Evolutionary conservation across 1,284 basidiomycete genomes (phyloP).

Genomic region (Ustilago lituana): DNA sequence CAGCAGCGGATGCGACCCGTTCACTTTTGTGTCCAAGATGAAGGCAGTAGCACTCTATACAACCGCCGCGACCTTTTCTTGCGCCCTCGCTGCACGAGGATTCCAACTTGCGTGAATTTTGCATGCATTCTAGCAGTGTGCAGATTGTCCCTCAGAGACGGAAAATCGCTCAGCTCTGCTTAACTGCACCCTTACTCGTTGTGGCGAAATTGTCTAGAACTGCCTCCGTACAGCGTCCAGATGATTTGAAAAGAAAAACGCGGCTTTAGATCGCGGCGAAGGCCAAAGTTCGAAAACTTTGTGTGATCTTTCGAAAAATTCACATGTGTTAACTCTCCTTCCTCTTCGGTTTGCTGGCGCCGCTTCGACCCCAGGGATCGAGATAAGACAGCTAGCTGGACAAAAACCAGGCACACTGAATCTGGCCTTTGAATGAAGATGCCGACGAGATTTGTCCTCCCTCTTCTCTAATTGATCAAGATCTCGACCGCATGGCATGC

Average conservation of each 20-base stretch:
- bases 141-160: too few relatives aligned
- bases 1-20: not conserved
- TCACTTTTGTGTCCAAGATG: conserved; percentile 21
- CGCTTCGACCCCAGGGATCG: too few relatives aligned
- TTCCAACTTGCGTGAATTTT: not conserved
- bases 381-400: too few relatives aligned
- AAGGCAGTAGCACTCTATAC: conserved; percentile 37
- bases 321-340: conserved; percentile 29
- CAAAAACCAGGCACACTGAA: not conserved
- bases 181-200: too few relatives aligned
- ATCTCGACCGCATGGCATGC: too few relatives aligned
- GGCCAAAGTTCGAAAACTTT: conserved; percentile 24
- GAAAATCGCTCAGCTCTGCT: conserved; percentile 3
- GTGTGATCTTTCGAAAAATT: not conserved
- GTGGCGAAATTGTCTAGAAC: too few relatives aligned
- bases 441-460: too few relatives aligned
- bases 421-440: too few relatives aligned
- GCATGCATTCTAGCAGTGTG: conserved; percentile 14
- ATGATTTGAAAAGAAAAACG: conserved; percentile 14
- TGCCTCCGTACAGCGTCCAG: too few relatives aligned
- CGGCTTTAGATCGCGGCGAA: conserved; percentile 29
- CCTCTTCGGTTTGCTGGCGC: not conserved
- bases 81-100: not conserved
- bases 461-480: too few relatives aligned
- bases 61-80: conserved; percentile 9